Base-by-base conservation (phyloP, 768 basidiomycete species). In the Panaeolus cyanescens region DNA sequence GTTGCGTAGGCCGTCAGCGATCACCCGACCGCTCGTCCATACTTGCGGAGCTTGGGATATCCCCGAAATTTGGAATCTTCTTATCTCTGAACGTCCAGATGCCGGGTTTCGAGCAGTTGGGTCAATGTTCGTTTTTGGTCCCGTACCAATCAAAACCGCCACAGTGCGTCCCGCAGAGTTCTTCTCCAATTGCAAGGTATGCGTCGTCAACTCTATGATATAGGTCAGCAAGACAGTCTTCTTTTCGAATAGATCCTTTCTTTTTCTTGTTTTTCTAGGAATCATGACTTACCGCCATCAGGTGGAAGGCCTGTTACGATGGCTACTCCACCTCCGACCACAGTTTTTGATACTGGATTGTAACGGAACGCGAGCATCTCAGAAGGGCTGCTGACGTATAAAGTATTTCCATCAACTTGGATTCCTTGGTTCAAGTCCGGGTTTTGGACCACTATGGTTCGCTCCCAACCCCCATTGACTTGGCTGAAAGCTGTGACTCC, bases 1-100 rank as follows among this genome's bases (percentile, higher is more conserved):
- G 65, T 82, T 82, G 10, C 80, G 74, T 54, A 81, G 79, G 4
- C 80, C 80, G 57, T 72, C 80, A 0, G 77, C 79, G 20, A 81
- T 55, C 28, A 80, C 67, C 36, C 74, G 62, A 0, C 79, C 80
- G 3, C 68, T 56, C 6, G 71, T 31, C 71, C 74, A 76, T 5
- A 65, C 58, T 10, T 68, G 61, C 15, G 75, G 67, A 0, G 60
- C 13, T 13, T 59, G 62, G 13, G 62, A 62, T n/a, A 59, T 28
- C 17, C 57, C 34, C 2, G 32, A 62, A 32, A 74, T 68, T 17
- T 59, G 56, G 55, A 76, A 73, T 1, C 72, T 63, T 10, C 76
- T 75, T 17, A 81, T 72, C 65, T 81, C 79, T 13, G 80, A 80
- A 15, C 79, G 75, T 10, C 80, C 79, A 34, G 77, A 77, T 1